Base-by-base conservation (phyloP, 495 filamentous ascomycete species). In the Talaromyces ruber region DNA sequence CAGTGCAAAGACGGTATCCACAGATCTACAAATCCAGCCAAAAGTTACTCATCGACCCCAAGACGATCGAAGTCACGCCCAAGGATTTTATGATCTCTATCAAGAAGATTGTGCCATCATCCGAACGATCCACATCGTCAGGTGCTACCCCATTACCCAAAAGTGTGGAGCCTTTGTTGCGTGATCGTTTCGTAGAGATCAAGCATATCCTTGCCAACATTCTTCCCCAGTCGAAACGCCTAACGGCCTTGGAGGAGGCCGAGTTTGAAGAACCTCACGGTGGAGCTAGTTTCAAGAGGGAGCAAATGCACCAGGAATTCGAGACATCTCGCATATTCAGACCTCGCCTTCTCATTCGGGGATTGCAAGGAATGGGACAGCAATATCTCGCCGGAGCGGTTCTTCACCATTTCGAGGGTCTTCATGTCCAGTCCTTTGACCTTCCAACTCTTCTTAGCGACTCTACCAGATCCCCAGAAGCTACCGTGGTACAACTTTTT, bases 61-160 rank as follows among this genome's bases (percentile, higher is more conserved):
- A 84, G 58, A 89, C 82, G 63, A 93, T 98, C 65, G 84, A 85
- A 26, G 84, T 98, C 59, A 84, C 86, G 25, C 88, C 95, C 14
- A 92, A 92, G 64, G 94, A 98, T 70, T 98, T 98, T 70, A 96
- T 97, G 89, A 79, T 97, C 22, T 93, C 95, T 0, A 82, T 95
- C 70, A 97, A 96, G 72, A 96, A 93, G 71, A 91, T 98, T 76
- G 82, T 97, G 18, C 95, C 94, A 5, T 97, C 95, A 2, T 97
- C 93, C 1, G 91, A 97, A 68, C 80, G 94, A 32, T 89, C 94
- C 39, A 85, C 89, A 0, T 86, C 90, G 5, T 93, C 93, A 18
- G 87, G 85, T 8, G 92, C 93, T 62, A 80, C 84, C 5, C 86
- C 92, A 3, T 74, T 98, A 28, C 88, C 91, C 4, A 85, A 85